Percentiles rank a stretch among this genome's conserved stretches.
phyloP scores from a whole-genome alignment of 345 rosid species.

The Bruguiera parviflora region DNA sequence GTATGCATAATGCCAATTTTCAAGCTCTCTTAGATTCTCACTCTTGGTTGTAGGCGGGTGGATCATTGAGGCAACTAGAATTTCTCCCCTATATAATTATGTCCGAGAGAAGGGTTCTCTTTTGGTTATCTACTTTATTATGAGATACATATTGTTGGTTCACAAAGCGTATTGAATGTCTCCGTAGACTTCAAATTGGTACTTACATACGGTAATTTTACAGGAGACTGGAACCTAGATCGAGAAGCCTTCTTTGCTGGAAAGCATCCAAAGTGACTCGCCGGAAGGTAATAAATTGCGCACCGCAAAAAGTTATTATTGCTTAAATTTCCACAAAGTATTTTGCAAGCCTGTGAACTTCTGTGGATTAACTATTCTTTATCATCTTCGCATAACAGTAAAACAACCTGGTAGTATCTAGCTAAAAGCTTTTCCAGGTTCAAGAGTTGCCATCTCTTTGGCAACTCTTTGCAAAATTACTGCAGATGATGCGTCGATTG shows the following conservation, averaged over 20 bases:
- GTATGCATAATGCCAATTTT: conserved; percentile 23
- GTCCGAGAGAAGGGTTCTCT: background rate
- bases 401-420: too few species aligned
- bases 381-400: too few species aligned
- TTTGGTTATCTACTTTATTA: background rate
- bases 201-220: conserved; percentile 17
- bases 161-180: background rate
- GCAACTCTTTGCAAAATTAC: too few species aligned
- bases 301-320: background rate
- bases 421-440: too few species aligned
- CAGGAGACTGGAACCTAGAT: conserved; percentile 90
- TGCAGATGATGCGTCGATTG: background rate
- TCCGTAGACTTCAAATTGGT: background rate
- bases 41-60: background rate
- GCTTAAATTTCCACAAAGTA: background rate
- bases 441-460: too few species aligned
- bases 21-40: background rate
- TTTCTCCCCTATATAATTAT: background rate
- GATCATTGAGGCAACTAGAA: background rate
- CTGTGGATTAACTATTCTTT: too few species aligned
- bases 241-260: conserved; percentile 92
- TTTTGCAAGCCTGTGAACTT: background rate
- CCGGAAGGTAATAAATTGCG: conserved; percentile 54
- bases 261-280: conserved; percentile 59
- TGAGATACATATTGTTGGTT: background rate